Evolutionary conservation across 2,329 filamentous ascomycete genomes (phyloP).

Genomic region (Neonectria faginata): DNA sequence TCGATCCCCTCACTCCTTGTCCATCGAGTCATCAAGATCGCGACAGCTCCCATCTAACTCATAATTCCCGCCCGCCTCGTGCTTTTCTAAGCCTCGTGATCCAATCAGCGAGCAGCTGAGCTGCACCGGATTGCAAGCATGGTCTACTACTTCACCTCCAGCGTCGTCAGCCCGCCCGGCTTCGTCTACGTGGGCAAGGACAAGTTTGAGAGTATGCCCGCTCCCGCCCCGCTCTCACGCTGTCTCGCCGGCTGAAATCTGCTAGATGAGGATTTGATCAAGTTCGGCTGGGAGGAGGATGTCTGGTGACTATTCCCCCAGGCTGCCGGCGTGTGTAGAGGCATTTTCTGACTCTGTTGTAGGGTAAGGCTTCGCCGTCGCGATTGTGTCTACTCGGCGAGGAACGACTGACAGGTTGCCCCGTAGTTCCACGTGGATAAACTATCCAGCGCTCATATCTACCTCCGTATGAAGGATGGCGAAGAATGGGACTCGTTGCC

Average conservation of each 20-base stretch:
- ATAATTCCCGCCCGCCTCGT: background rate
- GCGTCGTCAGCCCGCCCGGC: conserved; percentile 81
- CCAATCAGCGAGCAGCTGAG: conserved; percentile 1
- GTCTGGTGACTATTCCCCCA: conserved; percentile 75
- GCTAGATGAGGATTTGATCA: conserved; percentile 94
- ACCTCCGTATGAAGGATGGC: conserved; percentile 83
- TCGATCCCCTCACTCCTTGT: conserved; percentile 36
- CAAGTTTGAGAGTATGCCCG: conserved; percentile 91
- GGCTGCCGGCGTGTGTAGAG: background rate
- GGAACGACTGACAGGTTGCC: conserved; percentile 11
- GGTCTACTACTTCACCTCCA: conserved; percentile 98
- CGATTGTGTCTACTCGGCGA: background rate
- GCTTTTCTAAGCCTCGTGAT: background rate
- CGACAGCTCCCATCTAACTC: background rate
- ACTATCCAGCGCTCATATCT: conserved; percentile 95
- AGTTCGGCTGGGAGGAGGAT: conserved; percentile 93
- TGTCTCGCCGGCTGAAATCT: conserved; percentile 34
- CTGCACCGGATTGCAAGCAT: conserved; percentile 59
- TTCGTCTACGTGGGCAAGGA: conserved; percentile 98
- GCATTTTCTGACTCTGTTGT: conserved; percentile 24
- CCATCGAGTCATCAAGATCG: background rate
- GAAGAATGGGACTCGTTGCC: conserved; percentile 88
- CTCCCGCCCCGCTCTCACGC: conserved; percentile 19
- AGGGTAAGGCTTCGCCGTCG: conserved; percentile 37
- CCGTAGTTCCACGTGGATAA: conserved; percentile 95